Conservation (phyloP, 2,329 filamentous ascomycete genomes). For the Aspergillus brunneoviolaceus region DNA sequence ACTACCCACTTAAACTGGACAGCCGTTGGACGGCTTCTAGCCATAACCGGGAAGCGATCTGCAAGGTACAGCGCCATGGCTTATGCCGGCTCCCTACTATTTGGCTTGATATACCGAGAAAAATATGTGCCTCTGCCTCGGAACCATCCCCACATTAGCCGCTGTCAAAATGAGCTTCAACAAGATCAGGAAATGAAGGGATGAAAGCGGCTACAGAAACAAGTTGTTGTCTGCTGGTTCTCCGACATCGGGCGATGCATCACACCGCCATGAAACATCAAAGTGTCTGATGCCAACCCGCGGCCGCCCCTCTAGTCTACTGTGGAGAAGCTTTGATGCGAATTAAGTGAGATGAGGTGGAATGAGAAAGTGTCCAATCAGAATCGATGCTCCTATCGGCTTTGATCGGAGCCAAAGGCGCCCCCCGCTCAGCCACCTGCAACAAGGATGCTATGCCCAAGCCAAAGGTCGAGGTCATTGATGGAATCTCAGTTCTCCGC, state of each 20-base stretch:
- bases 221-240: background rate
- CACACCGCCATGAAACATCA: background rate
- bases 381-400: background rate
- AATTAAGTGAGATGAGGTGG: background rate
- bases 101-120: background rate
- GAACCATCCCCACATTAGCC: background rate
- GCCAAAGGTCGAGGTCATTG: constrained; percentile 15
- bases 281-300: background rate
- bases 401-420: background rate
- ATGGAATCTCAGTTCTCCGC: constrained; percentile 21
- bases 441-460: background rate
- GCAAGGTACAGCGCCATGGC: constrained; percentile 11
- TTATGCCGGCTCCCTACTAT: background rate
- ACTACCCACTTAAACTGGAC: background rate
- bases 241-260: background rate
- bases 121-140: background rate
- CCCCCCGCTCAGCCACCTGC: background rate
- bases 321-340: background rate
- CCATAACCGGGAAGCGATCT: constrained; percentile 17
- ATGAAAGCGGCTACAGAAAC: constrained; percentile 1
- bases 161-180: background rate
- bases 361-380: background rate
- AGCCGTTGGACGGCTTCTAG: constrained; percentile 6
- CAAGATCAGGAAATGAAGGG: background rate
- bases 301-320: background rate